phyloP scores from a whole-genome alignment of 495 filamentous ascomycete genomes.

The Schizothecium vesticola region DNA sequence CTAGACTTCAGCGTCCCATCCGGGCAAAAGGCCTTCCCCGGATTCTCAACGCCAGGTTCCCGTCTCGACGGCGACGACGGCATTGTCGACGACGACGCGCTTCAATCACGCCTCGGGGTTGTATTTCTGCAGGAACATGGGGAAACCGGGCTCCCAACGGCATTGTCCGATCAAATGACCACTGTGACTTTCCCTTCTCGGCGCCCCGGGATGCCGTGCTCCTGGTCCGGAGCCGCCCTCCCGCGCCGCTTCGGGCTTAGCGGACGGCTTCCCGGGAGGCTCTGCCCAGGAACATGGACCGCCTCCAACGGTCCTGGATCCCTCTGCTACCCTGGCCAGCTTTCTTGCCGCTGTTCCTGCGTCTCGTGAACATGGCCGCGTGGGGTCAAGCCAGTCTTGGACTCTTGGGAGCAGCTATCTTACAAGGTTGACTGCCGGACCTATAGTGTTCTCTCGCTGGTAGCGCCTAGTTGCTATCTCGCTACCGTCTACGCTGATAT shows the following conservation, averaged over 20 bases:
- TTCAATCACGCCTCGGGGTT: neutral
- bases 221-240: conserved; percentile 17
- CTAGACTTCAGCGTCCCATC: neutral
- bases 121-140: neutral
- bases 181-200: conserved; percentile 7
- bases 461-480: neutral
- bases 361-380: neutral
- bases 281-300: conserved; percentile 23
- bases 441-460: neutral
- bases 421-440: neutral
- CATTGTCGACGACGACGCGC: neutral
- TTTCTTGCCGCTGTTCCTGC: neutral
- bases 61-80: neutral
- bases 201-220: neutral
- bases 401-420: neutral
- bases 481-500: neutral
- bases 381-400: too few species aligned
- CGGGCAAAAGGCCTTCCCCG: neutral
- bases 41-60: neutral
- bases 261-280: conserved; percentile 28
- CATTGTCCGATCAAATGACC: neutral
- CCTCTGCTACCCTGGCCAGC: neutral
- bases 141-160: neutral
- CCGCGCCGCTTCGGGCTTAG: conserved; percentile 28
- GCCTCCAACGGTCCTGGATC: neutral